These are phyloP conservation scores for Backusella mclennaniae DNA, from an alignment of 192 early-diverging fungal genomes.

Conservation along the genomic window DNA sequence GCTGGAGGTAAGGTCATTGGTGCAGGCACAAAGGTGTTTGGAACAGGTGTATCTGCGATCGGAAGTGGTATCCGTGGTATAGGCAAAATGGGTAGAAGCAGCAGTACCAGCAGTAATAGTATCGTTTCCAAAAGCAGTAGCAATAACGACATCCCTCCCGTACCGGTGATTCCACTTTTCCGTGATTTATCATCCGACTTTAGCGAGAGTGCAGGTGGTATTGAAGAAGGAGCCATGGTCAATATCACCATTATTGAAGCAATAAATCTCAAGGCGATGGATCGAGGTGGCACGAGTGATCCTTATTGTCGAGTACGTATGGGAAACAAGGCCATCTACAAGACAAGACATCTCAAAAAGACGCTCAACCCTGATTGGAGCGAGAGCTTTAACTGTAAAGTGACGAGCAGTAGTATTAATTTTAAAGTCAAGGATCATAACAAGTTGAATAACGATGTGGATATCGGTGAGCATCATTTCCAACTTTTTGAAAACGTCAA, in stretches of 20 bases:
- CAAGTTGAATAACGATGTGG: conserved; percentile 54
- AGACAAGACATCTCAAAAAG: conserved; percentile 72
- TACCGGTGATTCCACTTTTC: background rate
- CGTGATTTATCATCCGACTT: background rate
- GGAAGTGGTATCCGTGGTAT: conserved; percentile 20
- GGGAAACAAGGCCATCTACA: conserved; percentile 59
- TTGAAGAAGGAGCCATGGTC: conserved; percentile 34
- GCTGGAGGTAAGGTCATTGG: conserved; percentile 50
- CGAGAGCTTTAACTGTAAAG: conserved; percentile 23
- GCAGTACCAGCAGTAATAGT: conserved; percentile 18
- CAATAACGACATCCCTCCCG: conserved; percentile 27
- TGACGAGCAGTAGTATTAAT: conserved; percentile 40
- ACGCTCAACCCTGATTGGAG: conserved; percentile 59
- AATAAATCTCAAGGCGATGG: conserved; percentile 40
- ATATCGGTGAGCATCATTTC: conserved; percentile 61
- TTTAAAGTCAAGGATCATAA: conserved; percentile 72
- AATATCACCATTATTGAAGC: conserved; percentile 46
- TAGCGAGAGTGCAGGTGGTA: background rate
- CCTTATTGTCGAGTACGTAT: conserved; percentile 64
- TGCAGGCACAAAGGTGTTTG: conserved; percentile 33
- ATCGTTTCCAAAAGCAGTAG: conserved; percentile 35
- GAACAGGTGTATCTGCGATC: conserved; percentile 16
- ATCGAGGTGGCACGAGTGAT: conserved; percentile 59
- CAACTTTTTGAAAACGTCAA: conserved; percentile 50
- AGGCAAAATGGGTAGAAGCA: conserved; percentile 17